Conservation (phyloP, 2,329 filamentous ascomycete species). For the Botrytis cinerea region DNA sequence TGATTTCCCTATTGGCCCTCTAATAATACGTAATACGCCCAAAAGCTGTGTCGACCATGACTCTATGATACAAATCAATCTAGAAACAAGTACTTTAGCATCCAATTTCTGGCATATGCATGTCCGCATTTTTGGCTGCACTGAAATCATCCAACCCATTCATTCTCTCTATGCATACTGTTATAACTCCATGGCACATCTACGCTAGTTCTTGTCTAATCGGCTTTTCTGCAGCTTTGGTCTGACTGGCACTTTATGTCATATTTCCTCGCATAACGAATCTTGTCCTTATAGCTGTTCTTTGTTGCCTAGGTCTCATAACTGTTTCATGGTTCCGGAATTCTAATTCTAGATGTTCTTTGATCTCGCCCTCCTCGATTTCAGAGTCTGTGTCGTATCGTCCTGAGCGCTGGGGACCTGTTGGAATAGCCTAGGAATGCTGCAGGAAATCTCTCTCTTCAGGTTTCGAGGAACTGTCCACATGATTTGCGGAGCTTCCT, state of each 20-base stretch:
- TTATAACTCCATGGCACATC: not conserved
- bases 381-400: not conserved
- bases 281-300: not conserved
- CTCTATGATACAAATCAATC: not conserved
- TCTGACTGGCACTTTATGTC: not conserved
- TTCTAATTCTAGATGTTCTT: rapidly evolving
- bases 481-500: not conserved
- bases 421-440: not conserved
- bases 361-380: not conserved
- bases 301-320: not conserved
- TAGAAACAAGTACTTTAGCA: not conserved
- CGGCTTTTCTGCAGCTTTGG: rapidly evolving
- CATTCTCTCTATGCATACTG: not conserved
- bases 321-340: not conserved
- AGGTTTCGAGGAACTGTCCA: not conserved
- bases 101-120: not conserved
- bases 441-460: not conserved
- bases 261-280: not conserved
- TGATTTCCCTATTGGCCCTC: not conserved
- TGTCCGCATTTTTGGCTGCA: not conserved
- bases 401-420: not conserved
- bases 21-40: not conserved
- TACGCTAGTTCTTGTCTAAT: too few relatives aligned
- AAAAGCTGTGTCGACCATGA: not conserved
- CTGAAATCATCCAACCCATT: not conserved